A percentile compares a stretch with the other conserved stretches of the same genome.
These are phyloP conservation scores for Ormosia emarginata DNA, from an alignment of 306 rosid genomes.

Conservation along the genomic window DNA sequence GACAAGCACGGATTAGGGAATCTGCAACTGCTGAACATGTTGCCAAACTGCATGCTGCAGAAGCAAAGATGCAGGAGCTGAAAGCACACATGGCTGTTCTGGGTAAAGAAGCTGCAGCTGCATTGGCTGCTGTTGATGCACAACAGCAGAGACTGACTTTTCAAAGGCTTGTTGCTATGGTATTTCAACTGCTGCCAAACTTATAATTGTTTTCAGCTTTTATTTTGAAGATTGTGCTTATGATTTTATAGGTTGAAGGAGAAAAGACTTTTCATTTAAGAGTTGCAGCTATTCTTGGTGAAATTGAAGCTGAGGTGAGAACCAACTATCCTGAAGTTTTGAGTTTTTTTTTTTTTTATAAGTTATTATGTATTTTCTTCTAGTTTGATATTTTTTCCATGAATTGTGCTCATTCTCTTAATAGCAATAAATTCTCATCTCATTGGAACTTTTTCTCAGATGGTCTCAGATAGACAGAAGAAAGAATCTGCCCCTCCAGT, in stretches of 20 bases:
- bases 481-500: slow-evolving; percentile 97
- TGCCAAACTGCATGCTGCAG: slow-evolving; percentile 87
- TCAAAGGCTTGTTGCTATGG: slow-evolving; percentile 99
- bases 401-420: slow-evolving; percentile 4
- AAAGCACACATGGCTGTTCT: slow-evolving; percentile 91
- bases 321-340: slow-evolving; percentile 19
- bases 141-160: slow-evolving; percentile 96
- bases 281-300: slow-evolving; percentile 87
- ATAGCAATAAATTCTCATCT: slow-evolving; percentile 18
- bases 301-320: slow-evolving; percentile 95
- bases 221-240: slow-evolving; percentile 14
- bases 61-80: slow-evolving; percentile 80
- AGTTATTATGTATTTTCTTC: background rate
- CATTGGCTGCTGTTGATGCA: slow-evolving; percentile 90
- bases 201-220: slow-evolving; percentile 13
- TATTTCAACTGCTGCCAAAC: slow-evolving; percentile 33
- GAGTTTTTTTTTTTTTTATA: background rate
- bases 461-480: slow-evolving; percentile 93
- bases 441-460: slow-evolving; percentile 53
- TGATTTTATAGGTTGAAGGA: slow-evolving; percentile 73
- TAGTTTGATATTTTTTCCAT: slow-evolving; percentile 12
- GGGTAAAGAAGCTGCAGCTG: slow-evolving; percentile 93
- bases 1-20: slow-evolving; percentile 81
- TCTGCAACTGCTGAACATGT: slow-evolving; percentile 72
- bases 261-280: slow-evolving; percentile 85